Conservation (phyloP, 1,139 yeast genomes). For the Saccharomyces hybrid region DNA sequence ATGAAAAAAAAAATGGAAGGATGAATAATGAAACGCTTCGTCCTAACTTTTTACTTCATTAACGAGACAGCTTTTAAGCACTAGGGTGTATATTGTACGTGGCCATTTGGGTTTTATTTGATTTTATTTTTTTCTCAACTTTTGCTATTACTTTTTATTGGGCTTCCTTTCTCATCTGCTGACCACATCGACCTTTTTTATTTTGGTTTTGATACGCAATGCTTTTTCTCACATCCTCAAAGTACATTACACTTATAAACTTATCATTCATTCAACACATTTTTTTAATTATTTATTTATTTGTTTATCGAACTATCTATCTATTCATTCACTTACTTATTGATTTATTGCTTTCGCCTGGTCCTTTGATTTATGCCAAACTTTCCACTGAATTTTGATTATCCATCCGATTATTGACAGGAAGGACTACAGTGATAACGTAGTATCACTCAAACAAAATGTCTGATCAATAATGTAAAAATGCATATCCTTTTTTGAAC, state of each 20-base stretch:
- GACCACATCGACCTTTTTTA: not conserved
- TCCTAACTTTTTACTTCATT: not conserved
- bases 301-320: not conserved
- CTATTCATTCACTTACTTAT: not conserved
- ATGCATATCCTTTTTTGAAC: not conserved
- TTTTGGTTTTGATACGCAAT: not conserved
- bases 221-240: not conserved
- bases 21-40: not conserved
- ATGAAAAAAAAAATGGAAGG: conserved; percentile 11
- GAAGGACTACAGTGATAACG: too few relatives aligned
- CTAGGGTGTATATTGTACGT: not conserved
- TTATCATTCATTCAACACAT: not conserved
- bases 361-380: not conserved
- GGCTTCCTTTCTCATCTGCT: not conserved
- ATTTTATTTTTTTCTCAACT: not conserved
- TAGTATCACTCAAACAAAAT: too few relatives aligned
- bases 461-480: not conserved
- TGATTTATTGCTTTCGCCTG: not conserved
- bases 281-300: not conserved
- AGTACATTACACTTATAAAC: not conserved
- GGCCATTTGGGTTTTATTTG: not conserved
- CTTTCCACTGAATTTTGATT: not conserved
- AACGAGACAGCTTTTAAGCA: not conserved
- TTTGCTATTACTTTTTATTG: not conserved
- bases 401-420: not conserved